phyloP scores from a whole-genome alignment of 352 stramenopile species.

The Globisporangium splendens region DNA sequence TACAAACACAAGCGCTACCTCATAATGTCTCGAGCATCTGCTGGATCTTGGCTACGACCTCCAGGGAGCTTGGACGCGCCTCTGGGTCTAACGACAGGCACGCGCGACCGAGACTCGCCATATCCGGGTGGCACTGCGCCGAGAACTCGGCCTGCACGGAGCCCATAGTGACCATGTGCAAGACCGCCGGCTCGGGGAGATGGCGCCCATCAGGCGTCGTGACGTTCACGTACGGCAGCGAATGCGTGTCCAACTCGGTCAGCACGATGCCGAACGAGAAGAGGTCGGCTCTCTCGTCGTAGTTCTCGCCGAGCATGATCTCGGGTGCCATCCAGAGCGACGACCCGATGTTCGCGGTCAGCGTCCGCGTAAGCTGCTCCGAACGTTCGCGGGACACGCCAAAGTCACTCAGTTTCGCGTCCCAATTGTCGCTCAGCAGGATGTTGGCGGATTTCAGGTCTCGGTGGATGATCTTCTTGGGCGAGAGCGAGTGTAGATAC shows the following conservation, averaged over 20 bases:
- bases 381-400: slow-evolving; percentile 35
- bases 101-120: slow-evolving; percentile 21
- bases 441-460: slow-evolving; percentile 53
- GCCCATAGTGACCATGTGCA: slow-evolving; percentile 32
- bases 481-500: slow-evolving; percentile 57
- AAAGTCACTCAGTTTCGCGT: slow-evolving; percentile 61
- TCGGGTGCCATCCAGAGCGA: slow-evolving; percentile 55
- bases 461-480: slow-evolving; percentile 34
- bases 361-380: slow-evolving; percentile 23
- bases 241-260: slow-evolving; percentile 43
- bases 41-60: slow-evolving; percentile 6
- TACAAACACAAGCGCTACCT: no score
- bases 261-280: slow-evolving; percentile 60
- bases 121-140: slow-evolving; percentile 15
- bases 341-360: slow-evolving; percentile 44
- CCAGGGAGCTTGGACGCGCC: slow-evolving; percentile 15
- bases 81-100: slow-evolving; percentile 26
- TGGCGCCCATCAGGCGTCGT: slow-evolving; percentile 18
- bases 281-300: slow-evolving; percentile 44
- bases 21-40: not conserved
- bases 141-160: slow-evolving; percentile 26
- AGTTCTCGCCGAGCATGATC: slow-evolving; percentile 27
- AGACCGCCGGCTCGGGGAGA: slow-evolving; percentile 22
- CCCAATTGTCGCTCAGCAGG: slow-evolving; percentile 29
- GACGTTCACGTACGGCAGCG: slow-evolving; percentile 21